Evolutionary conservation across 2,329 filamentous ascomycete species (phyloP).

Genomic region (Penicillium corylophilum): DNA sequence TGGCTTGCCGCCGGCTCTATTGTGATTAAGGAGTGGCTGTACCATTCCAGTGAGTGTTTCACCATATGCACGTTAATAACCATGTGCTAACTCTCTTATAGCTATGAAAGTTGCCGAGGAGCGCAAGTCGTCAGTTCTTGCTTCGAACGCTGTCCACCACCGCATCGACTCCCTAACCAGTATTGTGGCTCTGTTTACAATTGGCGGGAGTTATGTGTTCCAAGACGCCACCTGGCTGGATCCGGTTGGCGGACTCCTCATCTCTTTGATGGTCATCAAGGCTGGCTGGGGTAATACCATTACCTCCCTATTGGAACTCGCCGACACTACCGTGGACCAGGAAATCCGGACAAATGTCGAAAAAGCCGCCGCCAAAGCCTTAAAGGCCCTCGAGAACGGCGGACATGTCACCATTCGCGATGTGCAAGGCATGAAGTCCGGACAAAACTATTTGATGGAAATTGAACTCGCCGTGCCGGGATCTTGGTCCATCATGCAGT

Average conservation of each 20-base stretch:
- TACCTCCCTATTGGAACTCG: slow-evolving; percentile 78
- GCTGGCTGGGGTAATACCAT: slow-evolving; percentile 85
- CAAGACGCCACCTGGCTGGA: slow-evolving; percentile 88
- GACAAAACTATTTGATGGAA: slow-evolving; percentile 93
- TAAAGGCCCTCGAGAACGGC: slow-evolving; percentile 56
- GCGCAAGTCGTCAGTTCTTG: slow-evolving; percentile 91
- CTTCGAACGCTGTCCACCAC: slow-evolving; percentile 95
- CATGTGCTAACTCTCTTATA: slow-evolving; percentile 37
- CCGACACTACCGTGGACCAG: slow-evolving; percentile 83
- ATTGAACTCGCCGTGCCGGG: slow-evolving; percentile 79
- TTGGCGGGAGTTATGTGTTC: slow-evolving; percentile 84
- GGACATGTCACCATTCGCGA: slow-evolving; percentile 69
- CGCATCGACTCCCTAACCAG: slow-evolving; percentile 94
- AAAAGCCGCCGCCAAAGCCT: slow-evolving; percentile 61
- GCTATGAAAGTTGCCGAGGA: slow-evolving; percentile 94
- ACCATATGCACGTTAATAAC: neutral
- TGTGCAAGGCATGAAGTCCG: slow-evolving; percentile 88
- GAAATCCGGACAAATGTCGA: slow-evolving; percentile 74
- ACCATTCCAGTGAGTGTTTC: slow-evolving; percentile 77
- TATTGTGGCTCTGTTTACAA: slow-evolving; percentile 85
- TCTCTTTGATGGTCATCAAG: slow-evolving; percentile 89
- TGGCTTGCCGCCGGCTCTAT: slow-evolving; percentile 93
- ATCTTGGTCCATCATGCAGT: slow-evolving; percentile 71
- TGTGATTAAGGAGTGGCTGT: slow-evolving; percentile 92
- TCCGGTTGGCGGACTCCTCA: slow-evolving; percentile 86